phyloP scores from a whole-genome alignment of 2,329 filamentous ascomycete species.

The Aspergillus pseudoviridinutans region DNA sequence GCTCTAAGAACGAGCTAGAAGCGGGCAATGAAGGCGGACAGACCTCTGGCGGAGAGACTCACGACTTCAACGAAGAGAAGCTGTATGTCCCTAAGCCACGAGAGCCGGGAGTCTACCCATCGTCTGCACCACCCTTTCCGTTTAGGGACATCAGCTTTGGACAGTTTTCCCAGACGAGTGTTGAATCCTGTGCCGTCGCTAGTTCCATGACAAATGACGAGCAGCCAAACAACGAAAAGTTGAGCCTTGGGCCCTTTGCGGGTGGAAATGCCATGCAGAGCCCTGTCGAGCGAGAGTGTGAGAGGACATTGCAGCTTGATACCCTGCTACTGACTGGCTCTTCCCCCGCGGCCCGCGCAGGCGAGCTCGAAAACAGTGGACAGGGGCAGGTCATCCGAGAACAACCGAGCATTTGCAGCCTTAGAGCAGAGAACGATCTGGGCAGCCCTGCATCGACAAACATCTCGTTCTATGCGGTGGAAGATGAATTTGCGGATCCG shows the following conservation, averaged over 20 bases:
- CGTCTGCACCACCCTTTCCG: conserved; percentile 11
- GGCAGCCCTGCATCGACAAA: not conserved
- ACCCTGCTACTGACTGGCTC: conserved; percentile 13
- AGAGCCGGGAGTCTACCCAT: conserved; percentile 4
- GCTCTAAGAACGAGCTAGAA: not conserved
- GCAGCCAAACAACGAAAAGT: not conserved
- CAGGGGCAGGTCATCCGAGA: conserved; percentile 10
- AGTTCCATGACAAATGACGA: not conserved
- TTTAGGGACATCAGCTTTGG: conserved; percentile 3
- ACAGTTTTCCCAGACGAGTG: conserved; percentile 1
- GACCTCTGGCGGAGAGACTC: not conserved
- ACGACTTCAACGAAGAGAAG: conserved; percentile 8
- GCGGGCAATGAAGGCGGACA: not conserved
- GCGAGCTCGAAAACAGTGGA: conserved; percentile 11
- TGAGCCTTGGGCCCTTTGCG: conserved; percentile 4
- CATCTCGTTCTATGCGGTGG: not conserved
- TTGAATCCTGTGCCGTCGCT: conserved; percentile 3
- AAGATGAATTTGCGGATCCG: not conserved
- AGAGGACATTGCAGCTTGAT: conserved; percentile 3
- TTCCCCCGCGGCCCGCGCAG: conserved; percentile 14
- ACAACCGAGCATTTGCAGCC: conserved; percentile 7
- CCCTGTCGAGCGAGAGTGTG: not conserved
- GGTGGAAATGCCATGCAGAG: not conserved
- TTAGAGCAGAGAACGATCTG: conserved; percentile 7
- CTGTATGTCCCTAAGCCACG: conserved; percentile 15